Evolutionary conservation across 768 basidiomycete species (phyloP).

Genomic region (Leucosporidium creatinivorum): DNA sequence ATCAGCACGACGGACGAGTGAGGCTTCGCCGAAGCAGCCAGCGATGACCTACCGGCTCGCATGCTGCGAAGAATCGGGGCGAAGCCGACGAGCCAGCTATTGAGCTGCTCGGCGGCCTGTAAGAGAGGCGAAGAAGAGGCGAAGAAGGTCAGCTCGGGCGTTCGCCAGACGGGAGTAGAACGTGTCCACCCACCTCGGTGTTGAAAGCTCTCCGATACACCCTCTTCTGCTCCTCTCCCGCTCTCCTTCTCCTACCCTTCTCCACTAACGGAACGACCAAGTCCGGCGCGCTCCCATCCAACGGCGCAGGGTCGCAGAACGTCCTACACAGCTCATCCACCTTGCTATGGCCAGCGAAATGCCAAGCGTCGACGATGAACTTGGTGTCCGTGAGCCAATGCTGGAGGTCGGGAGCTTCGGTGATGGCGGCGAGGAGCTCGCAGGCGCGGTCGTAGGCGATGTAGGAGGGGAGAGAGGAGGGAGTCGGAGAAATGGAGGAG

Average conservation of each 20-base stretch:
- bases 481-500: not conserved
- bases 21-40: too few relatives aligned
- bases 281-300: slow-evolving; percentile 13
- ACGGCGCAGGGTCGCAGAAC: slow-evolving; percentile 22
- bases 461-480: slow-evolving; percentile 15
- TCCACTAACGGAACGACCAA: slow-evolving; percentile 13
- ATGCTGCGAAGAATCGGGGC: slow-evolving; percentile 5
- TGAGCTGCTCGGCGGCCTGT: slow-evolving; percentile 30
- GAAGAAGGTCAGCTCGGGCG: not conserved
- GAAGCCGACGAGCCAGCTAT: slow-evolving; percentile 12
- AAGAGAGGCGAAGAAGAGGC: not conserved
- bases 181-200: slow-evolving; percentile 8
- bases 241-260: not conserved
- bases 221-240: not conserved
- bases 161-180: not conserved
- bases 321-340: slow-evolving; percentile 11
- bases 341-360: slow-evolving; percentile 3
- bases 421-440: slow-evolving; percentile 14
- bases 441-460: slow-evolving; percentile 30
- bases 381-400: slow-evolving; percentile 3
- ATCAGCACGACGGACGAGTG: too few relatives aligned
- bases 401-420: not conserved
- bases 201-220: slow-evolving; percentile 22
- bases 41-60: not conserved
- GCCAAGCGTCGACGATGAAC: slow-evolving; percentile 23